phyloP scores from a whole-genome alignment of 2,329 filamentous ascomycete genomes.

The Trichoderma sp. region DNA sequence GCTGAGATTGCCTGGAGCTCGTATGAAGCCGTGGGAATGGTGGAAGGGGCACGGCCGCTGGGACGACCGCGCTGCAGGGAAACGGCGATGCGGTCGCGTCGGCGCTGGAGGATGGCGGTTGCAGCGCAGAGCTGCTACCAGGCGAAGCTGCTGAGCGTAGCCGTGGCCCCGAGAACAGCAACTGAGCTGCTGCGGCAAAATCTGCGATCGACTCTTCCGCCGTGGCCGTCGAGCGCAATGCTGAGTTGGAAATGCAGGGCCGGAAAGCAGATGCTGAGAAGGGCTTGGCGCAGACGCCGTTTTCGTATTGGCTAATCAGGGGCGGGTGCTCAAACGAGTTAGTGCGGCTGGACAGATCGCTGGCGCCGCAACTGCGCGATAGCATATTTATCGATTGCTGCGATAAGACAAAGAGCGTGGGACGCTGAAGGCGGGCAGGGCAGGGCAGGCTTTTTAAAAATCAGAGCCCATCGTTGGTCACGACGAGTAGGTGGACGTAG shows the following conservation, averaged over 20 bases:
- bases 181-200: neutral
- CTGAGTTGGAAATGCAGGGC: constrained; percentile 11
- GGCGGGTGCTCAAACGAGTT: constrained; percentile 29
- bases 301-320: constrained; percentile 28
- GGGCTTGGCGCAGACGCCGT: constrained; percentile 26
- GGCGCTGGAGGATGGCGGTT: constrained; percentile 31
- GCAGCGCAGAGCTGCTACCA: constrained; percentile 7
- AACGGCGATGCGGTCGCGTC: constrained; percentile 36
- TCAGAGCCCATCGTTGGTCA: neutral
- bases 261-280: constrained; percentile 22
- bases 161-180: neutral
- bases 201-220: constrained; percentile 3
- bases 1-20: constrained; percentile 39
- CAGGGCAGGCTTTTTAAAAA: neutral
- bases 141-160: neutral
- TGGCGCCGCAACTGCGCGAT: constrained; percentile 6
- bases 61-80: constrained; percentile 48
- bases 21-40: constrained; percentile 56
- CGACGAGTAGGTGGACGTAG: neutral
- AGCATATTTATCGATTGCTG: constrained; percentile 7
- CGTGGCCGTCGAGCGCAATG: constrained; percentile 20
- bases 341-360: constrained; percentile 22
- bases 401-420: constrained; percentile 2
- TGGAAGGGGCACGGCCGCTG: constrained; percentile 49
- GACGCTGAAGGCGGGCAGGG: neutral